Conservation (phyloP, 1,139 yeast genomes). For the Kodamaea plutei region DNA sequence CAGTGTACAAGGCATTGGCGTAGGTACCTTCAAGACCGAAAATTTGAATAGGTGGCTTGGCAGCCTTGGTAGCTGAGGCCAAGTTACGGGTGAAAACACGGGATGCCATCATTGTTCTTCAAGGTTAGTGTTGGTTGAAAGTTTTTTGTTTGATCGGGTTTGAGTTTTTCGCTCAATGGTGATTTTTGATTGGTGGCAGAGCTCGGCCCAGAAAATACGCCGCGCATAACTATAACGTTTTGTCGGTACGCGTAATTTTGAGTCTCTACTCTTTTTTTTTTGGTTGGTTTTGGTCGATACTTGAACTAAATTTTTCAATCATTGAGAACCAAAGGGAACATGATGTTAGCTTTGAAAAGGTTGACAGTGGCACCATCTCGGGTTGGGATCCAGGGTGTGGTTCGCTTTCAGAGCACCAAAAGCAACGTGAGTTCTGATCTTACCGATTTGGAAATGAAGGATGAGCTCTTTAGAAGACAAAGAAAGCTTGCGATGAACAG, state of each 20-base stretch:
- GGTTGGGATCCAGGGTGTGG: conserved; percentile 1
- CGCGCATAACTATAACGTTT: conserved; percentile 2
- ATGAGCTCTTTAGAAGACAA: conserved; percentile 66
- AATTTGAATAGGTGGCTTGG: conserved; percentile 88
- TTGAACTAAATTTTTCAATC: conserved; percentile 8
- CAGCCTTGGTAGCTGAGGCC: conserved; percentile 59
- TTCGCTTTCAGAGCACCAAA: conserved; percentile 15
- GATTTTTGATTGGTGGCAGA: conserved; percentile 1
- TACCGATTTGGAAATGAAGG: conserved; percentile 79
- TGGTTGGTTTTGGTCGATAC: conserved; percentile 6
- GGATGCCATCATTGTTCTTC: conserved; percentile 62
- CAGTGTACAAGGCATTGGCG: conserved; percentile 91
- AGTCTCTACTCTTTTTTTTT: conserved; percentile 2
- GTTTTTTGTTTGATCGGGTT: conserved; percentile 7
- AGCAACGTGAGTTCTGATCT: conserved; percentile 26
- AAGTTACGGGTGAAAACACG: conserved; percentile 70
- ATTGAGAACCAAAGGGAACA: too few species aligned
- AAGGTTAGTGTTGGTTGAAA: conserved; percentile 12
- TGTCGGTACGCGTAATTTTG: conserved; percentile 3
- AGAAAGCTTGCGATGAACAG: conserved; percentile 66
- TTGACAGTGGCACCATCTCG: conserved; percentile 5
- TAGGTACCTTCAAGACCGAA: conserved; percentile 96
- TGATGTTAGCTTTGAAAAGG: conserved; percentile 14
- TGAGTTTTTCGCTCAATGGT: conserved; percentile 4
- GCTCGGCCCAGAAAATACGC: too few species aligned